Base-by-base conservation (phyloP, 257 asterid genomes). In the Pogostemon cablin region DNA sequence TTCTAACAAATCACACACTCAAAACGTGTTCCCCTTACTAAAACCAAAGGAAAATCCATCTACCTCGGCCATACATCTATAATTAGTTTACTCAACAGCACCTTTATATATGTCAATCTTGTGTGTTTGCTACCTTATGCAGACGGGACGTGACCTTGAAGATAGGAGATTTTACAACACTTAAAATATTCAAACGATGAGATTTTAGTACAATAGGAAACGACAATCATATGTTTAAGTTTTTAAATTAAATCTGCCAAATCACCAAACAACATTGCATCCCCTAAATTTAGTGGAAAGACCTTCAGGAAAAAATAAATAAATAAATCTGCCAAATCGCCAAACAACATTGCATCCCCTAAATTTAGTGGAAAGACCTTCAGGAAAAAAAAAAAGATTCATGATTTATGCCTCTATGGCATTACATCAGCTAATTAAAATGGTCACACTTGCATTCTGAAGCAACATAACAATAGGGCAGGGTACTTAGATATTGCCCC, bases 191-290 rank as follows among this genome's bases (percentile, higher is more conserved):
- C 59, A 25, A 73, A 67, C 60, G 60, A 68, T 25, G 25, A 6
- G 54, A 53, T 37, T 43, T 62, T 43, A 12, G 49, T 53, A 53
- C 69, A 54, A 10, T 69, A 12, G 9, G 15, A 61, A 60, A 54
- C 66, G 35, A 9, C 6, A 62, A 8, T n/a, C 7, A 44, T 9
- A 62, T 2, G 53, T 2, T 43, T 15, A 15, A 15, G 12, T 38
- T 62, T 62, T n/a, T 37, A 43, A 11, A 54, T 2, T 59, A 53
- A 65, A 38, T 57, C 53, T 1, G 37, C 42, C 58, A 12, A 75
- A 44, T 53, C 17, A 75, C 46, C 66, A 32, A 60, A 61, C 41
- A 68, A 68, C 67, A 52, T 43, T 25, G 15, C 17, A 42, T 15
- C 12, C 10, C 63, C 64, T 43, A 41, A 49, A 32, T 42, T 42